Base-by-base conservation (phyloP, 2,329 filamentous ascomycete species). In the Xylariaceae sp. region DNA sequence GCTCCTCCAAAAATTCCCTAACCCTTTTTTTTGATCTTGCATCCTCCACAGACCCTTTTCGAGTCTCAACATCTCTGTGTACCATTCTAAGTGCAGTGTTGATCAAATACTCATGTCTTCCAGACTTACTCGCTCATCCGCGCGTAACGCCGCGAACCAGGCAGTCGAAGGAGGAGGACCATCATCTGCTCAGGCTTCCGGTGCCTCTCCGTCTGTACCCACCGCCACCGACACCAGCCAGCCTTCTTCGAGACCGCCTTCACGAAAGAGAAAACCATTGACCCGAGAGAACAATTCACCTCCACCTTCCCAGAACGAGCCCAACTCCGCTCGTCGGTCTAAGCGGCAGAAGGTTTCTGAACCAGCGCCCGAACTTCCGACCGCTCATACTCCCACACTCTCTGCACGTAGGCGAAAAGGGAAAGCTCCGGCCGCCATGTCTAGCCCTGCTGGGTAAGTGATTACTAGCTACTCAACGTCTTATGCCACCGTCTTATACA, bases 101-200 rank as follows among this genome's bases (percentile, higher is more conserved):
- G 65, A 67, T 56, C 63, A 71, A 65, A 65, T 70, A 88, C 90
- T 93, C 87, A 97, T 96, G 92, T 91, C 90, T 86, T 81, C 87
- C 85, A 97, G 93, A 90, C 88, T 95, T 71, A 97, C 93, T 82
- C 91, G 93, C 81, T 95, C 93, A 71, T 89, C 93, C 76, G 89
- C 93, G 80, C 92, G 92, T 82, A 88, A 91, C 85, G 90, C 90
- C 80, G 89, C 90, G 73, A 85, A 76, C 72, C 80, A 79, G 71
- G 77, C 79, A 77, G 78, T 77, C 66, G 77, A 78, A 69, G 73
- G 79, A 45, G 74, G 71, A 61, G 69, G 68, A 48, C 63, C 69
- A 47, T 66, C 74, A 68, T 67, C 71, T 61, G 69, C 76, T 70
- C 72, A 77, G 69, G 63, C 75, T 66, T 62, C 74, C 60, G 67